These are phyloP conservation scores for Salvia rosmarinus DNA, from an alignment of 257 asterid genomes.

Conservation along the genomic window DNA sequence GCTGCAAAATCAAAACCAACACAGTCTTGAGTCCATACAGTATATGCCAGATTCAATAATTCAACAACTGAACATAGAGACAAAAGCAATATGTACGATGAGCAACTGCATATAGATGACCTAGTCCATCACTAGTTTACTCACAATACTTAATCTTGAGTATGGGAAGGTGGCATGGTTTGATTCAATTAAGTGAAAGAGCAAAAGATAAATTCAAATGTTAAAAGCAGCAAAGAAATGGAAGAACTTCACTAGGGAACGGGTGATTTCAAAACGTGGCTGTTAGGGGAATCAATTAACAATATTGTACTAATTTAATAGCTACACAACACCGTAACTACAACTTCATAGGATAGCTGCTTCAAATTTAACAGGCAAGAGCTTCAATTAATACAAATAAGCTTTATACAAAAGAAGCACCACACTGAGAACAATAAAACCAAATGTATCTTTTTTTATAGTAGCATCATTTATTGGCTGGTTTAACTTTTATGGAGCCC, in stretches of 20 bases:
- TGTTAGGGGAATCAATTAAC: background rate
- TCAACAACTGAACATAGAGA: background rate
- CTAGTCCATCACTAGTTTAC: background rate
- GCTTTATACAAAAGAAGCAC: background rate
- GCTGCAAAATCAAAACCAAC: background rate
- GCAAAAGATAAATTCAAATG: background rate
- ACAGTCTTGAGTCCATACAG: background rate
- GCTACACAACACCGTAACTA: background rate
- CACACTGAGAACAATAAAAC: background rate
- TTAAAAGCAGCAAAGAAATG: background rate
- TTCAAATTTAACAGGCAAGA: background rate
- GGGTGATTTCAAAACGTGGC: background rate
- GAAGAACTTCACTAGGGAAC: conserved; percentile 6
- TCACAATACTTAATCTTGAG: background rate
- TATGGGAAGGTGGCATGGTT: background rate
- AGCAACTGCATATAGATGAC: conserved; percentile 9
- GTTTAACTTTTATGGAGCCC: background rate
- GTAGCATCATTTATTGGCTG: background rate
- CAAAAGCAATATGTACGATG: background rate
- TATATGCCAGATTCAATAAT: background rate
- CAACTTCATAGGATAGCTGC: background rate
- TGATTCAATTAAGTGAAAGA: background rate
- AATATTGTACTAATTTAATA: background rate
- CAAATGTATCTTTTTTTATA: background rate
- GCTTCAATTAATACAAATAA: background rate